Base-by-base conservation (phyloP, 306 rosid species). In the Vigna unguiculata region DNA sequence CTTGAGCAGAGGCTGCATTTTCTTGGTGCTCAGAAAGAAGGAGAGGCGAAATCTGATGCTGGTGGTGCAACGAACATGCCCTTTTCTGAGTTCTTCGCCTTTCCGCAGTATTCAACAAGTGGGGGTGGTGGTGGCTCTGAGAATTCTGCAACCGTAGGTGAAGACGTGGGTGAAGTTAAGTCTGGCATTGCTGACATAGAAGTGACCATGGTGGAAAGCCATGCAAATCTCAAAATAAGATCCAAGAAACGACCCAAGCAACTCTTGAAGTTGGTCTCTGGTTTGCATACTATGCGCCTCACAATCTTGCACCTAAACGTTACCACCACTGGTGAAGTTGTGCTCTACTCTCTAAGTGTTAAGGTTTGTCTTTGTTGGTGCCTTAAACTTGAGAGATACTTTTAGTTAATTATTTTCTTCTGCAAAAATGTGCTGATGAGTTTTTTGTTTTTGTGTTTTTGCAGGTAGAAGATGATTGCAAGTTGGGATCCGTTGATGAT, bases 191-290 rank as follows among this genome's bases (percentile, higher is more conserved):
- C 98, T 53, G 98, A 95, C 52, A 85, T 95, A 65, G 98, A 95
- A 84, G 99, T 92, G 61, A 91, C 95, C 49, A 88, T 95, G 96
- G 98, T 92, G 51, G 99, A 92, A 78, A 90, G 89, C 86, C 99
- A 95, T 82, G 99, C 96, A 76, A 95, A 85, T 79, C 80, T 95
- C 48, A 92, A 91, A 73, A 90, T 95, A 58, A 89, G 97, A 63
- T 87, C 97, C 4, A 83, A 82, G 60, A 89, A 74, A 82, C 38
- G 86, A 48, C 90, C 98, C 21, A 92, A 88, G 71, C 98, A 90
- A 72, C 91, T 89, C 43, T 69, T 92, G 77, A 92, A 89, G 78
- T 65, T 95, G 43, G 96, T 92, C 16, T 84, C 92, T 75, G 91
- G 87, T 32, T 78, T 92, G 86, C 96, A 90, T 22, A 64, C 63